Evolutionary conservation across 2,329 filamentous ascomycete genomes (phyloP).

Genomic region (Exserohilum rostratum): DNA sequence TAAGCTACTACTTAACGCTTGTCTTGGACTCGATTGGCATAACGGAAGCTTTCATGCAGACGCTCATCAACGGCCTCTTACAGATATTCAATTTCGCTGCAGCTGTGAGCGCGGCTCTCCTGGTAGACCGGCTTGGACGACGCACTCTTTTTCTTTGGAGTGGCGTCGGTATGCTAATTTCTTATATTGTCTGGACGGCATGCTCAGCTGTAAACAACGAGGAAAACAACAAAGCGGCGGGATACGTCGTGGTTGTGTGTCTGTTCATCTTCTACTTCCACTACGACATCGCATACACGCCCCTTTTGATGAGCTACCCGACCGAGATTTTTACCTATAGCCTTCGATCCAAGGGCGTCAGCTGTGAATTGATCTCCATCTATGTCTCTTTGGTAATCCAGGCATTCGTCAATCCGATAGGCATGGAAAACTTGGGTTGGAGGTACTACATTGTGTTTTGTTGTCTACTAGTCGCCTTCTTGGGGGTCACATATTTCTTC

Average conservation of each 20-base stretch:
- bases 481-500: conserved; percentile 29
- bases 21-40: conserved; percentile 18
- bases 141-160: conserved; percentile 42
- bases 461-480: conserved; percentile 31
- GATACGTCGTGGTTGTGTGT: conserved; percentile 56
- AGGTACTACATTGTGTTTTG: conserved; percentile 44
- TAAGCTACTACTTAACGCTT: conserved; percentile 20
- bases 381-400: conserved; percentile 61
- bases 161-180: conserved; percentile 40
- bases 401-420: conserved; percentile 61
- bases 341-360: conserved; percentile 53
- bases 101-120: conserved; percentile 48
- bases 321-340: conserved; percentile 57
- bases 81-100: conserved; percentile 68
- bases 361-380: conserved; percentile 60
- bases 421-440: conserved; percentile 37
- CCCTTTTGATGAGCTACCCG: conserved; percentile 50
- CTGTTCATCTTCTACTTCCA: conserved; percentile 53
- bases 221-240: conserved; percentile 21
- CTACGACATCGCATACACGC: conserved; percentile 6
- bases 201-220: conserved; percentile 15
- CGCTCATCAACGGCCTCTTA: conserved; percentile 55
- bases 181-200: conserved; percentile 41
- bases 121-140: conserved; percentile 41
- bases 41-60: conserved; percentile 42